Percentiles rank a stretch among this genome's conserved stretches.
These are phyloP conservation scores for Anisodus tanguticus DNA, from an alignment of 257 asterid species.

Conservation along the genomic window DNA sequence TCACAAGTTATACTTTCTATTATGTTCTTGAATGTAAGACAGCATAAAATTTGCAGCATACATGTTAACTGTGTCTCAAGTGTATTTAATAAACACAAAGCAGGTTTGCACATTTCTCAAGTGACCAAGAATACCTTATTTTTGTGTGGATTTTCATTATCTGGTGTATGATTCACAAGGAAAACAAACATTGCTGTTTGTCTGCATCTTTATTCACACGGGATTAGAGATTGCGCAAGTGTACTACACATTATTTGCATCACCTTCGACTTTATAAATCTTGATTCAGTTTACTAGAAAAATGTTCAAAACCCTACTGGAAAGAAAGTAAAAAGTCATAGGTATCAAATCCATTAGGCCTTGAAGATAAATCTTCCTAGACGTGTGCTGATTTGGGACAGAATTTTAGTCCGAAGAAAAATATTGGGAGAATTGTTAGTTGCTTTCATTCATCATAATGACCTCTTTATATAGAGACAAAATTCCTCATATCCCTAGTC, in stretches of 20 bases:
- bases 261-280: background rate
- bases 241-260: background rate
- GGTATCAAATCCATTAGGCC: background rate
- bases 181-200: background rate
- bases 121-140: background rate
- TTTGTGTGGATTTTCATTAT: background rate
- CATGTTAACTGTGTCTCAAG: background rate
- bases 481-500: too few species aligned
- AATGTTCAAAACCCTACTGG: background rate
- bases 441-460: too few species aligned
- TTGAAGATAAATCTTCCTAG: background rate
- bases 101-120: background rate
- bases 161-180: background rate
- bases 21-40: background rate
- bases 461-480: too few species aligned
- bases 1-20: background rate
- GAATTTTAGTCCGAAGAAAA: too few species aligned
- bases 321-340: background rate
- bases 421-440: too few species aligned
- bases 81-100: too few species aligned
- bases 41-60: background rate
- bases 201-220: background rate
- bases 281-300: background rate
- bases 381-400: too few species aligned
- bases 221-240: background rate